Conservation (phyloP, 192 early-diverging fungal genomes). For the Coemansia sp. region DNA sequence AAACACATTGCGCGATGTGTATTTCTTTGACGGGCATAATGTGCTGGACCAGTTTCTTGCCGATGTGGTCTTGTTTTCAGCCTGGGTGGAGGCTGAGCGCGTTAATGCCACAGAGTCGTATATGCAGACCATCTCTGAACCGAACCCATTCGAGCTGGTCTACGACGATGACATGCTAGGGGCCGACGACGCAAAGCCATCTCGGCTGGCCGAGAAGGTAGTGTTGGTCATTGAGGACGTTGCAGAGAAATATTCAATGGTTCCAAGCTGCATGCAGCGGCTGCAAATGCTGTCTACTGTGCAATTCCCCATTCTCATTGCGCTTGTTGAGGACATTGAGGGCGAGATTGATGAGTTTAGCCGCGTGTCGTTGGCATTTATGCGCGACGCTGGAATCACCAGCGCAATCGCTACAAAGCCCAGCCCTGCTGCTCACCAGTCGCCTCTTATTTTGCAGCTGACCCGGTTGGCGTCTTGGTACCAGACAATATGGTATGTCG, state of each 20-base stretch:
- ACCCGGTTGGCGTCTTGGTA: slow-evolving; percentile 36
- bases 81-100: slow-evolving; percentile 69
- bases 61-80: slow-evolving; percentile 56
- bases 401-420: not conserved
- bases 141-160: slow-evolving; percentile 59
- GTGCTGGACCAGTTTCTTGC: slow-evolving; percentile 53
- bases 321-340: slow-evolving; percentile 52
- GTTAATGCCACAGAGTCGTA: slow-evolving; percentile 58
- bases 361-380: slow-evolving; percentile 49
- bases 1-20: slow-evolving; percentile 59
- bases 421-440: not conserved
- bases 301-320: slow-evolving; percentile 59
- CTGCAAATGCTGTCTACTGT: slow-evolving; percentile 58
- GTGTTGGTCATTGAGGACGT: slow-evolving; percentile 61
- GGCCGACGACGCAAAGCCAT: slow-evolving; percentile 55
- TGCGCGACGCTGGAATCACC: slow-evolving; percentile 17
- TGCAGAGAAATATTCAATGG: slow-evolving; percentile 56
- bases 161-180: slow-evolving; percentile 51
- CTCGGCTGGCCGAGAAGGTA: slow-evolving; percentile 58
- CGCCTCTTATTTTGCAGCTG: slow-evolving; percentile 27
- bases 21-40: slow-evolving; percentile 43
- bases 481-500: slow-evolving; percentile 44
- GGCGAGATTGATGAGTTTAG: slow-evolving; percentile 46
- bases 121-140: slow-evolving; percentile 57
- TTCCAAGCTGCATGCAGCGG: slow-evolving; percentile 57